A percentile compares a stretch with the other conserved stretches of the same genome.
These are phyloP conservation scores for Ceratocystis ficicola DNA, from an alignment of 2,329 filamentous ascomycete species.

Conservation along the genomic window DNA sequence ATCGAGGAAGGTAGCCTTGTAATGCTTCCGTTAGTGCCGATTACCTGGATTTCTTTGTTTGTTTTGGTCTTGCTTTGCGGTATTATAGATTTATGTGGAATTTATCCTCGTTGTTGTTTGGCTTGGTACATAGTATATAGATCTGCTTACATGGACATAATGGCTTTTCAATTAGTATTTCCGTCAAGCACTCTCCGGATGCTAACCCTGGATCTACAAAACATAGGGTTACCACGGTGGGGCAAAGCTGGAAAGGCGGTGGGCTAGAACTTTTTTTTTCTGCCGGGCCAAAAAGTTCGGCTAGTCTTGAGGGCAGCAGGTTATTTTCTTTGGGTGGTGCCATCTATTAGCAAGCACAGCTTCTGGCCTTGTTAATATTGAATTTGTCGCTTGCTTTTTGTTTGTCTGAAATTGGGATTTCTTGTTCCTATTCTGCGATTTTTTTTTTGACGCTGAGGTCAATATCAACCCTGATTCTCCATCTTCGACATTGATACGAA, in stretches of 20 bases:
- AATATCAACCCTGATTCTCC: background rate
- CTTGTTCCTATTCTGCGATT: too few species aligned
- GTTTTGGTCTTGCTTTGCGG: background rate
- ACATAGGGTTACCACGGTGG: constrained; percentile 5
- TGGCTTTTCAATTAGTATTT: background rate
- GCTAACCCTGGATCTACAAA: background rate
- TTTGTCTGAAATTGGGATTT: too few species aligned
- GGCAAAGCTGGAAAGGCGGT: constrained; percentile 14
- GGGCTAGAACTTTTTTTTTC: constrained; percentile 21
- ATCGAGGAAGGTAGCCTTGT: too few species aligned
- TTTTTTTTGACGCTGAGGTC: background rate
- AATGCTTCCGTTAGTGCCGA: too few species aligned
- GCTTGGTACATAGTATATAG: background rate
- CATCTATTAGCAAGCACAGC: too few species aligned
- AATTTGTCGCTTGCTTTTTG: too few species aligned
- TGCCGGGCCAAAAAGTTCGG: constrained; percentile 20
- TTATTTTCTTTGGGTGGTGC: background rate
- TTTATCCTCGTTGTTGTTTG: background rate
- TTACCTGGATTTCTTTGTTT: background rate
- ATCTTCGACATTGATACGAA: background rate
- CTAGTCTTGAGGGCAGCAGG: background rate
- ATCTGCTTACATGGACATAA: background rate
- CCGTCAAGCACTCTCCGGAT: background rate
- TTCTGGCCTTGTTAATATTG: too few species aligned
- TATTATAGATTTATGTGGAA: background rate